Evolutionary conservation across 2,329 filamentous ascomycete genomes (phyloP), one percentile per base, ranked within the genome.

Genomic region (Xylaria arbuscula): DNA sequence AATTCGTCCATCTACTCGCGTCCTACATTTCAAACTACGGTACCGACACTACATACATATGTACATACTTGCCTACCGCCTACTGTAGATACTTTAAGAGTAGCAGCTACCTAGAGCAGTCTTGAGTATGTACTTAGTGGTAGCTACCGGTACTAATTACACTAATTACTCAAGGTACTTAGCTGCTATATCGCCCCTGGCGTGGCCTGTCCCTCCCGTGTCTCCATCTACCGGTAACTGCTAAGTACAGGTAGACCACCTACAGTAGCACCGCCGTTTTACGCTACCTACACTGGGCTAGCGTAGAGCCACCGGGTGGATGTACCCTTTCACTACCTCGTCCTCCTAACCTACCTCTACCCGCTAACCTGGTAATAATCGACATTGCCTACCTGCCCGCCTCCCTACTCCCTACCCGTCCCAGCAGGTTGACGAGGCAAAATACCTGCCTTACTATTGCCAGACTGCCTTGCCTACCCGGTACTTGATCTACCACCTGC

Each of bases 401-500:
- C n/a, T 51, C n/a, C 42, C 45, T 40, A 53, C 13, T 32, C 7
- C 28, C 28, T 28, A 28, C 28, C 28, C 28, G 28, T 28, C 28
- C 24, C 42, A 48, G 42, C 8, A 32, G 58, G 48, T 60, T 38
- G 64, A 57, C 64, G 11, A 67, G 66, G 66, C 36, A 68, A 66
- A 65, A 68, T 65, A 68, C 66, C 50, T 64, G 17, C 19, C 48
- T 53, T 40, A 60, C 50, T 55, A 66, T 61, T 67, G 28, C 66
- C 58, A 62, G 48, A 66, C 58, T 68, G 55, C 63, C 55, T 56
- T 61, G 63, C 48, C 48, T 58, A 15, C 62, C 45, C 36, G 51
- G 51, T 50, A 45, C 62, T 22, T 36, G 60, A 47, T 61, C 60
- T 67, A 66, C 64, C 68, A 70, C 68, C 68, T 70, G 69, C 69